Conservation (phyloP, 78 protist species). For the Dictyostelium firmibasis region DNA sequence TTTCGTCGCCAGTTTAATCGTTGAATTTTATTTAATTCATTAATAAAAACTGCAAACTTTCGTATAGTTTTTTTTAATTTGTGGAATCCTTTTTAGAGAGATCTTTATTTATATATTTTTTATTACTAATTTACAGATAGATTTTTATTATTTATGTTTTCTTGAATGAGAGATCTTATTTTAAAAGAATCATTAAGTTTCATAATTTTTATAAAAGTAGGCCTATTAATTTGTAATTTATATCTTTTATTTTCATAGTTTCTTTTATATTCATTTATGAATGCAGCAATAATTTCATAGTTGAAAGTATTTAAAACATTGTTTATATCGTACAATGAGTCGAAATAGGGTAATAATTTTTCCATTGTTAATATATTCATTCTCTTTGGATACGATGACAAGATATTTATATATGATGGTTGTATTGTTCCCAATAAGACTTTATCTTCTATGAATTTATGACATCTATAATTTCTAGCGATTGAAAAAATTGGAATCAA, state of each 20-base stretch:
- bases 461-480: background rate
- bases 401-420: background rate
- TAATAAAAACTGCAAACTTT: too few species aligned
- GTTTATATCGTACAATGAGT: background rate
- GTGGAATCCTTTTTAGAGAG: too few species aligned
- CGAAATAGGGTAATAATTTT: background rate
- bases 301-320: background rate
- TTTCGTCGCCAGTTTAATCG: too few species aligned
- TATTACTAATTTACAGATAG: background rate
- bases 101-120: too few species aligned
- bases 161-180: background rate
- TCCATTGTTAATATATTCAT: background rate
- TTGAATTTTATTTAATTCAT: too few species aligned
- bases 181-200: background rate
- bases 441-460: background rate
- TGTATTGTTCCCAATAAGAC: background rate
- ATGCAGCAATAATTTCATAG: background rate
- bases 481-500: background rate
- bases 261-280: background rate
- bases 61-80: too few species aligned
- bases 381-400: background rate
- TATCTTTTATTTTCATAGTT: background rate
- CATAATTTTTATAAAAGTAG: background rate
- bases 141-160: background rate
- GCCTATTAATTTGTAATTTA: background rate